Base-by-base conservation (phyloP, 139 green algal species). In the Parachlorella kessleri region DNA sequence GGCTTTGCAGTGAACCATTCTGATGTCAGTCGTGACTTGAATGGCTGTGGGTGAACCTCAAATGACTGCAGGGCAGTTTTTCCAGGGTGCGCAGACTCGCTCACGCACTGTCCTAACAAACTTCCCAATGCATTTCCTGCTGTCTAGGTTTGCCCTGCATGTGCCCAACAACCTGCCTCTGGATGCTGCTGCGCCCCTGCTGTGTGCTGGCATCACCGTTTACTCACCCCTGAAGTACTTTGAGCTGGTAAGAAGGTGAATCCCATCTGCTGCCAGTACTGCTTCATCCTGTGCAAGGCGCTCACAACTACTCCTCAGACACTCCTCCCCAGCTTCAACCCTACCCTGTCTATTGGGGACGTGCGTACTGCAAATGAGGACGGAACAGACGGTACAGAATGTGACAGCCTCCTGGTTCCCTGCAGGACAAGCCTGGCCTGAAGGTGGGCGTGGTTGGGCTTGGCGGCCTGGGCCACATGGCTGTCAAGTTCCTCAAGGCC, bases 191-290 rank as follows among this genome's bases (percentile, higher is more conserved):
- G 93, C 93, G 3, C 93, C 93, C 14, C 89, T 97, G 80, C 88
- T 97, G 76, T 97, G 93, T 72, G 93, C 93, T 0, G 93, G 91
- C 53, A 93, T 95, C 84, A 95, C 91, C 48, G 86, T 87, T 28
- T 93, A 90, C 81, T 86, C 76, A 2, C 92, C 93, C 3, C 77
- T 95, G 66, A 86, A 84, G 69, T 70, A 91, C 84, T 93, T 90
- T n/a, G 89, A 86, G 37, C 76, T 94, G 63, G 63, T 73, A 39
- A 55, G n/a, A n/a, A n/a, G n/a, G n/a, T n/a, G n/a, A n/a, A n/a
- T n/a, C n/a, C n/a, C n/a, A n/a, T n/a, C n/a, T n/a, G n/a, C n/a
- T n/a, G n/a, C n/a, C n/a, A n/a, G n/a, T n/a, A n/a, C n/a, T n/a
- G n/a, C n/a, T n/a, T n/a, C n/a, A n/a, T n/a, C n/a, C n/a, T n/a